Evolutionary conservation across 176 grass and related monocot genomes (phyloP).

Genomic region (Miscanthus lutarioriparius): DNA sequence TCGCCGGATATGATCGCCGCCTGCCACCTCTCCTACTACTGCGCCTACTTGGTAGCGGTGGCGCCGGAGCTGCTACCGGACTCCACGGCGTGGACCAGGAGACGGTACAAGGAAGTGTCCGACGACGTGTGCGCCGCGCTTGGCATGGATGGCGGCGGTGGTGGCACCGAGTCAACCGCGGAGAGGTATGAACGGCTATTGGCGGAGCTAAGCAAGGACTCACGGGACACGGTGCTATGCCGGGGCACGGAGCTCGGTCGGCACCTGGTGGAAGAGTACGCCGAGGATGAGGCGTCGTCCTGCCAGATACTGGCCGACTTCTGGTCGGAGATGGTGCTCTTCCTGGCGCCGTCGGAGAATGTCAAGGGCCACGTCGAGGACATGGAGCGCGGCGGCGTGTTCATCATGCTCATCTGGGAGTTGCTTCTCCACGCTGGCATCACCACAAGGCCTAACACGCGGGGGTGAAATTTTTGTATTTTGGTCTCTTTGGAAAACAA

Average conservation of each 20-base stretch:
- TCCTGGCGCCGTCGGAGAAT: slow-evolving; percentile 35
- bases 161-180: not conserved
- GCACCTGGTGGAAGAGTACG: slow-evolving; percentile 14
- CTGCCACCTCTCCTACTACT: slow-evolving; percentile 35
- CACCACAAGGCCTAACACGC: not conserved
- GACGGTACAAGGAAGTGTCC: slow-evolving; percentile 22
- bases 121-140: not conserved
- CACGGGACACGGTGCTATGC: slow-evolving; percentile 14
- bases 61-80: slow-evolving; percentile 35
- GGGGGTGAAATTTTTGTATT: too few species aligned
- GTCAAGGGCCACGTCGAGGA: slow-evolving; percentile 37
- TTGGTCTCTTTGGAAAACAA: too few species aligned
- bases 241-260: slow-evolving; percentile 7
- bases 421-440: slow-evolving; percentile 45
- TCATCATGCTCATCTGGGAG: slow-evolving; percentile 45
- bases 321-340: slow-evolving; percentile 44
- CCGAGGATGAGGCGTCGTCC: not conserved
- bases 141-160: not conserved
- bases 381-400: slow-evolving; percentile 43
- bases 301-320: slow-evolving; percentile 33
- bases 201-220: not conserved
- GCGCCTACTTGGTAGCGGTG: slow-evolving; percentile 32
- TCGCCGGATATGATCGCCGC: slow-evolving; percentile 13
- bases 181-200: not conserved
- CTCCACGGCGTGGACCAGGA: not conserved